These are phyloP conservation scores for Diaporthe vaccinii DNA, from an alignment of 2,329 filamentous ascomycete genomes.

Conservation along the genomic window DNA sequence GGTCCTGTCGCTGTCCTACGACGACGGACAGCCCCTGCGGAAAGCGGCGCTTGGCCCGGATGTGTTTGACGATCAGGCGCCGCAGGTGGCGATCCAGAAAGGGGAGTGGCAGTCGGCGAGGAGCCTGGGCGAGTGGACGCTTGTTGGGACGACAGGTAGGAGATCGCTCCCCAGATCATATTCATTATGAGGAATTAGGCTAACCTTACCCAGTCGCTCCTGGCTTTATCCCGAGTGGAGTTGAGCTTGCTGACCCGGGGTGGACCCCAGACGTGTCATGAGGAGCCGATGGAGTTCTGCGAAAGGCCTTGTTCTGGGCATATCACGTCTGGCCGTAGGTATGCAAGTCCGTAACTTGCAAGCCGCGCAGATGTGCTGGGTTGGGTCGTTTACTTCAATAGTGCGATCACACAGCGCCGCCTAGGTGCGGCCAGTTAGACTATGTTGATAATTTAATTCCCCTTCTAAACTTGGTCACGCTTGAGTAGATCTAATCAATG, in stretches of 20 bases:
- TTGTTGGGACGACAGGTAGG: conserved; percentile 55
- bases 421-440: too few relatives aligned
- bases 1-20: conserved; percentile 57
- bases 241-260: conserved; percentile 25
- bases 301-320: neutral
- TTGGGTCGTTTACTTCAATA: rapidly evolving
- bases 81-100: conserved; percentile 58
- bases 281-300: neutral
- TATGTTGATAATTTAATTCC: too few relatives aligned
- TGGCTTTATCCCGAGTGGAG: conserved; percentile 29
- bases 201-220: conserved; percentile 30
- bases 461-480: too few relatives aligned
- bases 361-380: too few relatives aligned
- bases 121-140: conserved; percentile 62
- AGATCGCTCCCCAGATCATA: neutral
- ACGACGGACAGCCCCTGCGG: conserved; percentile 57
- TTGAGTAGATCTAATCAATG: too few relatives aligned
- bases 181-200: neutral
- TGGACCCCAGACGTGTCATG: conserved; percentile 24
- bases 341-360: neutral
- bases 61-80: conserved; percentile 57
- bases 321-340: neutral
- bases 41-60: conserved; percentile 57
- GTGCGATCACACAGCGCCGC: too few relatives aligned
- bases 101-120: conserved; percentile 61